Conservation (phyloP, 495 filamentous ascomycete genomes). For the Neurospora sp. region DNA sequence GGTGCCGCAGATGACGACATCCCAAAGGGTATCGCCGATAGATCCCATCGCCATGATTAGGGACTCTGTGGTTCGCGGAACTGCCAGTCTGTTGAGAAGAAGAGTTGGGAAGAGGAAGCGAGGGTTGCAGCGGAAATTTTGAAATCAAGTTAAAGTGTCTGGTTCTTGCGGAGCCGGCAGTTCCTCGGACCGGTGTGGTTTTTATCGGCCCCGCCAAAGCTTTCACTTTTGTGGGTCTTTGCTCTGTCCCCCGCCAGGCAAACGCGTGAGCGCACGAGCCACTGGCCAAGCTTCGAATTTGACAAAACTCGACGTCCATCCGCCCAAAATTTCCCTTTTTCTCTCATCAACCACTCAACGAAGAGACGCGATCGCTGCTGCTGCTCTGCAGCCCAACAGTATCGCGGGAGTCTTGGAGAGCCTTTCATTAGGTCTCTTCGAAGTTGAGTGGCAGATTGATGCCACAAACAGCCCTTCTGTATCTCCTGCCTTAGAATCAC, state of each 20-base stretch:
- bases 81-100: constrained; percentile 13
- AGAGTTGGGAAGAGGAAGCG: constrained; percentile 11
- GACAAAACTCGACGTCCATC: background rate
- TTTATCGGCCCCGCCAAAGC: background rate
- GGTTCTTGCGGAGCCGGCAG: constrained; percentile 9
- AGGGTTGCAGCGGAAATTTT: constrained; percentile 21
- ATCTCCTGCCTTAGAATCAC: constrained; percentile 88
- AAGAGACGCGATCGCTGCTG: constrained; percentile 29
- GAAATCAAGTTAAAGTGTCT: constrained; percentile 17
- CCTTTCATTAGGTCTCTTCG: constrained; percentile 64
- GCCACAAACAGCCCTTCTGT: constrained; percentile 55
- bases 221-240: background rate
- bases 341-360: constrained; percentile 42
- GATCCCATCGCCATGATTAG: constrained; percentile 55
- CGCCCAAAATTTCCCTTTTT: constrained; percentile 16
- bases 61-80: constrained; percentile 7
- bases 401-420: constrained; percentile 30
- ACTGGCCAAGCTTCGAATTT: background rate
- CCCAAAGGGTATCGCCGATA: constrained; percentile 73
- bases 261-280: constrained; percentile 7
- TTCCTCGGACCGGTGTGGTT: constrained; percentile 10
- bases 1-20: constrained; percentile 84
- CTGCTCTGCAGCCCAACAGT: constrained; percentile 20
- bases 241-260: background rate
- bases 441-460: constrained; percentile 59